Base-by-base conservation (phyloP, 1,284 basidiomycete species). In the Apiotrichum gracile region DNA sequence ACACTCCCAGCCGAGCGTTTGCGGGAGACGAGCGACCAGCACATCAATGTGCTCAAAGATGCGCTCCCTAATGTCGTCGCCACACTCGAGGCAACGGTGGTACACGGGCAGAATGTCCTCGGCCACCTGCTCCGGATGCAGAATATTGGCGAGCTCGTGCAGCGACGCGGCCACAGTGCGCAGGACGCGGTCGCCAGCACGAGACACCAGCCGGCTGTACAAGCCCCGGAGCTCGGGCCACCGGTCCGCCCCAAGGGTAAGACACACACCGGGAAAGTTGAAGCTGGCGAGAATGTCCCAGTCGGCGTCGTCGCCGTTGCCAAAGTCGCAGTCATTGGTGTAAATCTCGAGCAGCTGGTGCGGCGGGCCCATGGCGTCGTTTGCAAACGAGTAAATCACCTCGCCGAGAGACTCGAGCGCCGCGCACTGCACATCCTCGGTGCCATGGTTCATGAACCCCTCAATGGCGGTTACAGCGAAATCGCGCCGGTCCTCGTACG, bases 361-460 rank as follows among this genome's bases (percentile, higher is more conserved):
- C 1, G 93, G 93, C 10, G 87, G 86, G 0, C 87, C 88, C 5
- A 61, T 52, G 0, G 72, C 66, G 62, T 84, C 82, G 21, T 81
- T 77, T 51, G 82, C 79, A 70, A 98, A 98, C 6, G 89, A 83
- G 70, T 89, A 85, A 59, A 97, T 84, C 24, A 93, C 83, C 71
- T 97, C 93, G 7, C 93, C 94, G 8, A 97, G 82, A 33, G 90
- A 82, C 69, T 97, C 92, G 33, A 97, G 80, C 2, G 88, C 84
- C 1, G 89, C 88, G 21, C 83, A 82, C 25, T 90, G 85, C 21
- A 97, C 91, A 19, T 83, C 79, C 6, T 82, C 76, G 22, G 82
- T 79, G 67, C 93, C 89, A 14, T 27, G 16, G 22, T 72, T 72
- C n/a, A 84, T 80, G 22, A 96, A 81, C 1, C 80, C 77, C 4